Conservation (phyloP, 2,329 filamentous ascomycete species). For the Pseudopyricularia cyperi region DNA sequence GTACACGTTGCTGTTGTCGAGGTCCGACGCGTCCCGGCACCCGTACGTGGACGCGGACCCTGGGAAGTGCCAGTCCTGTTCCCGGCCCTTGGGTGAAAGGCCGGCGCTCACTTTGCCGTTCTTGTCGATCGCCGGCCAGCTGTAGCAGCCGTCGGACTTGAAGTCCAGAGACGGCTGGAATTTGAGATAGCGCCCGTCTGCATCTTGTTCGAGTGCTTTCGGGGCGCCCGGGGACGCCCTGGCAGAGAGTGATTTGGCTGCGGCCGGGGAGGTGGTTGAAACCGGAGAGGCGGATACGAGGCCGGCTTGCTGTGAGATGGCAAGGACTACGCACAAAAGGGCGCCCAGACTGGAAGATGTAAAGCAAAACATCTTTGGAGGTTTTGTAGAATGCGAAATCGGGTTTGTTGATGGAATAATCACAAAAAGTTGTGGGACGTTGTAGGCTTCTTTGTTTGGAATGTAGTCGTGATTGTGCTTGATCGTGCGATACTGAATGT, state of each 20-base stretch:
- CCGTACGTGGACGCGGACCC: slow-evolving; percentile 3
- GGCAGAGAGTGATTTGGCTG: not conserved
- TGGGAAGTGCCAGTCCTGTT: too few species aligned
- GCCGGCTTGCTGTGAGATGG: not conserved
- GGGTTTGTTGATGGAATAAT: not conserved
- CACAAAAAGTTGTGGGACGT: not conserved
- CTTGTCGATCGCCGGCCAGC: slow-evolving; percentile 28
- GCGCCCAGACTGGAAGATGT: not conserved
- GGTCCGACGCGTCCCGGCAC: slow-evolving; percentile 13
- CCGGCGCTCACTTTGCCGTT: slow-evolving; percentile 17
- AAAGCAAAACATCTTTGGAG: not conserved
- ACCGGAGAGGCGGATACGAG: not conserved
- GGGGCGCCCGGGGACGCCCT: not conserved
- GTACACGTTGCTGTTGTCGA: slow-evolving; percentile 24
- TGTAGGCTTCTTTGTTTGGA: too few species aligned
- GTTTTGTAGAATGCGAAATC: not conserved
- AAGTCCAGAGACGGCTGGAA: slow-evolving; percentile 25
- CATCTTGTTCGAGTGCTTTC: not conserved
- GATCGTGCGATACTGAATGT: too few species aligned
- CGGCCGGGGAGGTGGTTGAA: too few species aligned
- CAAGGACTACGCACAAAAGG: not conserved
- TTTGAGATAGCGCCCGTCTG: not conserved
- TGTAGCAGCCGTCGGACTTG: slow-evolving; percentile 27
- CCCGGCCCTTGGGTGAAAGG: slow-evolving; percentile 8
- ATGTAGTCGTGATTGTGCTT: too few species aligned